Evolutionary conservation across 345 rosid genomes (phyloP).

Genomic region (Rhizophora mangle): DNA sequence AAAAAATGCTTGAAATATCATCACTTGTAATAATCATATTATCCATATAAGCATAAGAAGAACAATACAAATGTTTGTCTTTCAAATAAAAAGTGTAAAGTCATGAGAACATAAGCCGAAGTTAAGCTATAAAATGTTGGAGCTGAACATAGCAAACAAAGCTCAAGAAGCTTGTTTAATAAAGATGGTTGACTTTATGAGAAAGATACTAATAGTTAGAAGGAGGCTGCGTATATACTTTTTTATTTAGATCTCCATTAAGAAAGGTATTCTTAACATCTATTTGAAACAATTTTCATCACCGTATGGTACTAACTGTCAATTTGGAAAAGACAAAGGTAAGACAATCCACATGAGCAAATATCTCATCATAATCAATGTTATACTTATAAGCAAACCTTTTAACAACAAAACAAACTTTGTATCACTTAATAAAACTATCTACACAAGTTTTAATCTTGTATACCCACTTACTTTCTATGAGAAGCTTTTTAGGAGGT

Average conservation of each 20-base stretch:
- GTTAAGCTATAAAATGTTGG: neutral
- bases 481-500: neutral
- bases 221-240: neutral
- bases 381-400: neutral
- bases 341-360: neutral
- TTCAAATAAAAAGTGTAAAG: neutral
- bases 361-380: neutral
- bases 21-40: neutral
- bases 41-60: neutral
- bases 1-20: neutral
- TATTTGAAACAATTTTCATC: neutral
- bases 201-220: neutral
- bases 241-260: neutral
- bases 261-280: neutral
- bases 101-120: neutral
- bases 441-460: neutral
- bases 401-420: neutral
- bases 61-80: neutral
- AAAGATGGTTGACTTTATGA: neutral
- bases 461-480: neutral
- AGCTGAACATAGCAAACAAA: neutral
- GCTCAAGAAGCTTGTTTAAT: neutral
- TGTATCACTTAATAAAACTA: neutral
- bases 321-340: neutral
- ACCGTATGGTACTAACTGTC: neutral